Base-by-base conservation (phyloP, 306 rosid species). In the Lathyrus oleraceus region DNA sequence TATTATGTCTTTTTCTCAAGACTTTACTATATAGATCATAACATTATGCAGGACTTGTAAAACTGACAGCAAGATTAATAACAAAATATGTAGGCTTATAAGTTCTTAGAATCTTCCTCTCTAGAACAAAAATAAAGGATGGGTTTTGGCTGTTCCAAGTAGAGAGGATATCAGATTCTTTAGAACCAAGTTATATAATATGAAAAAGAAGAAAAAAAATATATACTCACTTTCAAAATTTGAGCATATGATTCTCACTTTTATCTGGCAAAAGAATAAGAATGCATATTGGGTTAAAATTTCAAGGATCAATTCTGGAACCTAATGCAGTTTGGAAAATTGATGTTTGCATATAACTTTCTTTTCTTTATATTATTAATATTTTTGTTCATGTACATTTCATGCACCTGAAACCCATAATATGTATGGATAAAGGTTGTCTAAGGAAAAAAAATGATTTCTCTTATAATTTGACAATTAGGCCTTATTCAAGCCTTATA, bases 221-320 rank as follows among this genome's bases (percentile, higher is more conserved):
- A 61, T 40, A 61, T 40, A 67, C 45, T 67, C 77, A 73, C 70
- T 70, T 81, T 67, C 71, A 86, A 79, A 77, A 75, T 47, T 75
- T 43, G 40, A 77, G 98, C 89, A 90, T 93, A 45, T 76, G 96
- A 93, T 93, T 88, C 90, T 77, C 79, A 75, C 85, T 79, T 85
- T 83, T 81, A 81, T 80, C 83, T 75, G 80, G 79, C 69, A 78
- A 75, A 77, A 67, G 85, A 84, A 85, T 84, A 85, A 62, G 72
- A 77, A 82, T 83, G 74, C 78, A 65, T 65, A 70, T 72, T 70
- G 71, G 45, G 64, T 62, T 56, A 76, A 72, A 40, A 68, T 70
- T 67, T 69, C 71, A 81, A 61, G 91, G 86, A 91, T 84, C 80
- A 69, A 76, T 84, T 82, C 88, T 76, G 61, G 84, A 81, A 88